phyloP scores from a whole-genome alignment of 352 stramenopile genomes.

The Globisporangium uncinulatum region DNA sequence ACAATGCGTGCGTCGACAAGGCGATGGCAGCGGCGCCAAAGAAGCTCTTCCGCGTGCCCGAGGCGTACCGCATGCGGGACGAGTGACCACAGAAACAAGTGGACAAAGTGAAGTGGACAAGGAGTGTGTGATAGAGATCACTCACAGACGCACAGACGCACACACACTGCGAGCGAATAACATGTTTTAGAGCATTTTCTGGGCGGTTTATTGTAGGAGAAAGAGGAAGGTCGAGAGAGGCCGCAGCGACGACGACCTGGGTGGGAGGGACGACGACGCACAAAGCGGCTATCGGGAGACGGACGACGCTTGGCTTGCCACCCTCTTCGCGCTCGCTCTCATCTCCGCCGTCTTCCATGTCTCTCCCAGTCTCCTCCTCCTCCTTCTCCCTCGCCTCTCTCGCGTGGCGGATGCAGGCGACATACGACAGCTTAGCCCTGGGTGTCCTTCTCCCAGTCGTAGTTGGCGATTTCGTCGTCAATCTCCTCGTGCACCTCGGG shows the following conservation, averaged over 20 bases:
- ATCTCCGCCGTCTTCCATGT: neutral
- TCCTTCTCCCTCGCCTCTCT: constrained; percentile 2
- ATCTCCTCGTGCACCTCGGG: constrained; percentile 83
- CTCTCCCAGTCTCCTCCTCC: neutral
- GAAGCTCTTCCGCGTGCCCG: constrained; percentile 76
- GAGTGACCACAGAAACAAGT: constrained; percentile 6
- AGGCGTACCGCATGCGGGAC: constrained; percentile 72
- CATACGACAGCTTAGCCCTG: constrained; percentile 41
- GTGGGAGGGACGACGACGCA: too few relatives aligned
- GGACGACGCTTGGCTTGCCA: neutral
- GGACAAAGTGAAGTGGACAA: too few relatives aligned
- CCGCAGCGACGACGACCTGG: neutral
- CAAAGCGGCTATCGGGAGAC: neutral
- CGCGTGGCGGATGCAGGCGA: neutral
- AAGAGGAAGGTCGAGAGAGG: neutral
- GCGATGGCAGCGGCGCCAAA: constrained; percentile 48
- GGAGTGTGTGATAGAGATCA: neutral
- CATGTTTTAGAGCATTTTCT: constrained; percentile 14
- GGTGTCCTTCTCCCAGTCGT: constrained; percentile 88
- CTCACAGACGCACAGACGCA: neutral
- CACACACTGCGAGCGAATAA: constrained; percentile 6
- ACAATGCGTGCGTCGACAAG: constrained; percentile 73
- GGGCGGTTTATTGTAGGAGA: constrained; percentile 9
- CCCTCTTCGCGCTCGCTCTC: neutral
- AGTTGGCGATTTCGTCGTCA: constrained; percentile 85